These are phyloP conservation scores for Pseudozyma hubeiensis DNA, from an alignment of 1,284 basidiomycete species.

Conservation along the genomic window DNA sequence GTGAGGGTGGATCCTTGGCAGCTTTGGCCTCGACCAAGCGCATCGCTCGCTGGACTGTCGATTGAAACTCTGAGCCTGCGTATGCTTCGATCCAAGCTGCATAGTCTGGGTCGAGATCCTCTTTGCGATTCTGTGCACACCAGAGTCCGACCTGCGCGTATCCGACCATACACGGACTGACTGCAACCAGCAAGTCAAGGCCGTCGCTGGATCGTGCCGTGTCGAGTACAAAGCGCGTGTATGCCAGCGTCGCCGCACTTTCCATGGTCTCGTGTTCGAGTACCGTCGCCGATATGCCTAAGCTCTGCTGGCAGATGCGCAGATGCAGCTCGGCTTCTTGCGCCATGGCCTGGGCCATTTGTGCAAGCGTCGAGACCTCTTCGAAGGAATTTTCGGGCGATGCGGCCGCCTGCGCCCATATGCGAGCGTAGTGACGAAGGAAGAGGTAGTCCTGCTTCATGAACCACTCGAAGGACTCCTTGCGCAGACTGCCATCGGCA, in stretches of 20 bases:
- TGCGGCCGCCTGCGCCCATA: slow-evolving; percentile 76
- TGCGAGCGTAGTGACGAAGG: slow-evolving; percentile 71
- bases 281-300: slow-evolving; percentile 43
- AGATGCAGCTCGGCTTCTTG: slow-evolving; percentile 58
- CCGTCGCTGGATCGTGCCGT: slow-evolving; percentile 73
- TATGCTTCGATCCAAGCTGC: slow-evolving; percentile 85
- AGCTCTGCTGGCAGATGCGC: slow-evolving; percentile 46
- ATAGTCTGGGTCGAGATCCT: slow-evolving; percentile 26
- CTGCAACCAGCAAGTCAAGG: slow-evolving; percentile 80
- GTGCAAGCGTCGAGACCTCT: slow-evolving; percentile 76
- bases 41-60: slow-evolving; percentile 78
- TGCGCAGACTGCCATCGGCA: slow-evolving; percentile 78
- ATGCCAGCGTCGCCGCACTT: slow-evolving; percentile 60
- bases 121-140: slow-evolving; percentile 69
- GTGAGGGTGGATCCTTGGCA: slow-evolving; percentile 76
- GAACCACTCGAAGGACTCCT: slow-evolving; percentile 82
- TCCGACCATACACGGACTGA: slow-evolving; percentile 87
- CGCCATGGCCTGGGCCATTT: slow-evolving; percentile 70
- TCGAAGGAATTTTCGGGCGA: slow-evolving; percentile 70
- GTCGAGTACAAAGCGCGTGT: slow-evolving; percentile 65
- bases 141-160: slow-evolving; percentile 90
- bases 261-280: slow-evolving; percentile 52
- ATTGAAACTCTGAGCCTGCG: slow-evolving; percentile 77
- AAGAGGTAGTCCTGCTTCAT: slow-evolving; percentile 76
- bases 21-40: slow-evolving; percentile 71